Percentiles rank a stretch among this genome's conserved stretches.
phyloP scores from a whole-genome alignment of 768 basidiomycete genomes.

The Austroboletus eburneus region DNA sequence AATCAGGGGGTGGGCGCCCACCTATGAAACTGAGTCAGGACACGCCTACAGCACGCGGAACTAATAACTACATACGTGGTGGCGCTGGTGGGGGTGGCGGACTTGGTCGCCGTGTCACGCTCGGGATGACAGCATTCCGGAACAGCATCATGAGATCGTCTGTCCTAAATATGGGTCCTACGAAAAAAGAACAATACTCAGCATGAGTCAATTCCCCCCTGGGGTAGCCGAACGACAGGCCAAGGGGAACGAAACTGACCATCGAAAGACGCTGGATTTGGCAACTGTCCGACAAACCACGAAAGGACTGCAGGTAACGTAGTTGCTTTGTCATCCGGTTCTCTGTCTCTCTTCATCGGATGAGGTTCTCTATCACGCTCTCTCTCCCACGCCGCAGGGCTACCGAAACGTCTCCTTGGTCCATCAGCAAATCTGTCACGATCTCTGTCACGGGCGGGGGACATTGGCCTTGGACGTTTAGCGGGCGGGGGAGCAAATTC shows the following conservation, averaged over 20 bases:
- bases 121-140: slow-evolving; percentile 76
- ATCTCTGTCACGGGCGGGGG: slow-evolving; percentile 49
- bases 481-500: slow-evolving; percentile 35
- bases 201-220: slow-evolving; percentile 11
- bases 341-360: slow-evolving; percentile 37
- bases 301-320: slow-evolving; percentile 57
- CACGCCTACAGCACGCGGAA: not conserved
- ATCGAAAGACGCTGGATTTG: slow-evolving; percentile 71
- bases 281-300: slow-evolving; percentile 84
- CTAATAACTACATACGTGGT: slow-evolving; percentile 31
- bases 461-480: slow-evolving; percentile 44
- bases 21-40: slow-evolving; percentile 30
- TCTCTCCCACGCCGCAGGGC: slow-evolving; percentile 40
- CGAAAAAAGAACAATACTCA: slow-evolving; percentile 2
- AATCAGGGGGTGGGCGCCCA: slow-evolving; percentile 80
- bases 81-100: slow-evolving; percentile 57
- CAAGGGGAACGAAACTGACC: slow-evolving; percentile 47
- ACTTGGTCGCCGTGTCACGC: slow-evolving; percentile 43
- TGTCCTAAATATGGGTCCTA: slow-evolving; percentile 86
- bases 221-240: slow-evolving; percentile 7
- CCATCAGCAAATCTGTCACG: slow-evolving; percentile 39
- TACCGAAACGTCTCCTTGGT: slow-evolving; percentile 39
- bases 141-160: slow-evolving; percentile 89
- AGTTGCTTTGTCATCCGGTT: slow-evolving; percentile 44
- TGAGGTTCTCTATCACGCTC: slow-evolving; percentile 42